These are phyloP conservation scores for Diaporthe sp. DNA, from an alignment of 2,329 filamentous ascomycete genomes.

Conservation along the genomic window DNA sequence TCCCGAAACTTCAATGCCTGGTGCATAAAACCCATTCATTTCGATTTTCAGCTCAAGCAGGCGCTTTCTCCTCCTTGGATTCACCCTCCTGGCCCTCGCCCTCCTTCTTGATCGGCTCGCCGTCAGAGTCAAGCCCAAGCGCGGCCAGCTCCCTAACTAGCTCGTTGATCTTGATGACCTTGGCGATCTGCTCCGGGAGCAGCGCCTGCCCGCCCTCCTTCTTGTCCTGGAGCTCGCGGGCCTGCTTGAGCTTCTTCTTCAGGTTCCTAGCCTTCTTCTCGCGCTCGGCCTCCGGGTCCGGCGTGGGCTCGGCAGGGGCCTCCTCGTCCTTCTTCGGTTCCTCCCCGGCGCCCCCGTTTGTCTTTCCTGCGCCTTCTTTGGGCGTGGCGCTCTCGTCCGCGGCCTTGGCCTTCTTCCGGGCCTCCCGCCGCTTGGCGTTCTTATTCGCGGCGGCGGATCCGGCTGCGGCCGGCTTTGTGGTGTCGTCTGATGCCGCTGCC, in stretches of 20 bases:
- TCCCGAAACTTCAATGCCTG: background rate
- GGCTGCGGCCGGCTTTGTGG: constrained; percentile 29
- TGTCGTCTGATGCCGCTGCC: constrained; percentile 53
- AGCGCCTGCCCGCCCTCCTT: constrained; percentile 87
- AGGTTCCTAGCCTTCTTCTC: constrained; percentile 94
- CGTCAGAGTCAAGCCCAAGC: constrained; percentile 86
- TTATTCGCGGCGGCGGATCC: constrained; percentile 75
- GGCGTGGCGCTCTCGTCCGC: constrained; percentile 62
- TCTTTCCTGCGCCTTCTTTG: constrained; percentile 52
- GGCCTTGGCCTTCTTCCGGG: constrained; percentile 66
- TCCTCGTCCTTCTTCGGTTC: constrained; percentile 42
- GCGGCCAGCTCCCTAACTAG: constrained; percentile 88
- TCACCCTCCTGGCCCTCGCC: constrained; percentile 18
- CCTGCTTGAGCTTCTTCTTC: constrained; percentile 95
- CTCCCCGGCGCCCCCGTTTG: constrained; percentile 63
- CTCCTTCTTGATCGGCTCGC: constrained; percentile 60
- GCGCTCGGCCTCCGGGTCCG: constrained; percentile 80
- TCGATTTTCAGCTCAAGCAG: constrained; percentile 22
- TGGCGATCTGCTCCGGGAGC: constrained; percentile 94
- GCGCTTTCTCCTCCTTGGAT: constrained; percentile 36
- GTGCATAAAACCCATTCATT: background rate
- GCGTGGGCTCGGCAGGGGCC: constrained; percentile 39
- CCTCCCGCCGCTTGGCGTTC: constrained; percentile 82
- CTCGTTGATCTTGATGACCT: constrained; percentile 97
- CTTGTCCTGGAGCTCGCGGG: constrained; percentile 89